phyloP scores from a whole-genome alignment of 805 yeast genomes.

The Wickerhamomyces alni region DNA sequence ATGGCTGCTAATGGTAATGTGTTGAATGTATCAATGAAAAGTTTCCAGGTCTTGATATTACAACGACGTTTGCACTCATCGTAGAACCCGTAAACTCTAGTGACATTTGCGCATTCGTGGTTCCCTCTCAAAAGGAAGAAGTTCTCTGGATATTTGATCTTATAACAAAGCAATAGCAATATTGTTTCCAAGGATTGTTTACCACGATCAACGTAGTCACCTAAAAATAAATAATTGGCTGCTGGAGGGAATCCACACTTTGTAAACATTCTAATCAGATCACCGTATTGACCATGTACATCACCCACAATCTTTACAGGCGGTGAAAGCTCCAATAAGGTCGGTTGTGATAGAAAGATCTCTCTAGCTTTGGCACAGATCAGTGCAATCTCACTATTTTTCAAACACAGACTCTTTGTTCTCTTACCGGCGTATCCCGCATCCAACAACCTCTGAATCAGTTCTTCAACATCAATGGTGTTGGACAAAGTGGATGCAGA shows the following conservation, averaged over 20 bases:
- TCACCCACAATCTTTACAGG: constrained; percentile 87
- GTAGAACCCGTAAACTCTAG: constrained; percentile 94
- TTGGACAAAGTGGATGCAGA: constrained; percentile 5
- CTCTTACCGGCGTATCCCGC: constrained; percentile 96
- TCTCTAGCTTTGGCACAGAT: constrained; percentile 88
- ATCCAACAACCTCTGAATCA: constrained; percentile 85
- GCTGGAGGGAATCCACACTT: constrained; percentile 97
- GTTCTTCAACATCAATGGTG: constrained; percentile 65
- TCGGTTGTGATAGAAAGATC: constrained; percentile 84
- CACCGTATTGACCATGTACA: constrained; percentile 95
- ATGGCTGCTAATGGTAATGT: constrained; percentile 93
- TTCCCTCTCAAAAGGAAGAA: constrained; percentile 90
- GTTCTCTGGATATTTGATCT: constrained; percentile 94
- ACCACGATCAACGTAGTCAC: constrained; percentile 97
- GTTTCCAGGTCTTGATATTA: constrained; percentile 89
- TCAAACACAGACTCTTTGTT: constrained; percentile 82
- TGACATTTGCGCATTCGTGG: constrained; percentile 96
- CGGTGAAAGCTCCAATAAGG: constrained; percentile 72
- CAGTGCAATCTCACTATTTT: constrained; percentile 81
- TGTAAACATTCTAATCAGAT: constrained; percentile 82
- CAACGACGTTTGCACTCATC: constrained; percentile 97
- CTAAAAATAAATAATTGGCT: constrained; percentile 85
- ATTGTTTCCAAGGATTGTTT: constrained; percentile 94
- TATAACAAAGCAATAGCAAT: constrained; percentile 78
- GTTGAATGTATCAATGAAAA: constrained; percentile 90